phyloP scores from a whole-genome alignment of 1,139 yeast genomes.

The Saccharomyces hybrid region DNA sequence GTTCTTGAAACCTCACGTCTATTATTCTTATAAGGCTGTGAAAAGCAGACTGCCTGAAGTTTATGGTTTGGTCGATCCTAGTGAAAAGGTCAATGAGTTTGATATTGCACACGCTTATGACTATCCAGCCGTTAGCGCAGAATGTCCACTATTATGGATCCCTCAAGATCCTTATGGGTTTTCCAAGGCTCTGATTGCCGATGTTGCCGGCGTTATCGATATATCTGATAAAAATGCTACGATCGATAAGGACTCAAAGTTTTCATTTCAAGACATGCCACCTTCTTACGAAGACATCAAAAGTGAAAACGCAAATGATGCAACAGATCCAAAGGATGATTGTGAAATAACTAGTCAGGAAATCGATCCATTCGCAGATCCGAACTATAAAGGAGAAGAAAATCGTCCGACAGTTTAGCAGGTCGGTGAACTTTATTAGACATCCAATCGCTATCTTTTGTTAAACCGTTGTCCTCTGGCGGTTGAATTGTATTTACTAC shows the following conservation, averaged over 20 bases:
- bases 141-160: constrained; percentile 75
- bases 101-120: constrained; percentile 52
- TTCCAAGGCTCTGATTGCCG: constrained; percentile 50
- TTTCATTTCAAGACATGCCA: not conserved
- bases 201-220: constrained; percentile 41
- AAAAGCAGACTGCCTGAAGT: constrained; percentile 49
- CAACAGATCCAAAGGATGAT: constrained; percentile 42
- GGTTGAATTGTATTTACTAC: not conserved
- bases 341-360: constrained; percentile 5
- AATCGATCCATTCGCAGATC: constrained; percentile 14
- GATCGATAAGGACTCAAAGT: constrained; percentile 33
- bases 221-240: constrained; percentile 63
- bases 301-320: constrained; percentile 46
- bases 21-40: constrained; percentile 47
- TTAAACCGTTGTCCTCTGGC: not conserved
- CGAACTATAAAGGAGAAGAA: not conserved
- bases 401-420: not conserved
- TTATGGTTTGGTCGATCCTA: constrained; percentile 37
- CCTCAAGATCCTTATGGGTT: constrained; percentile 82
- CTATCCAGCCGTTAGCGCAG: constrained; percentile 61
- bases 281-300: constrained; percentile 42
- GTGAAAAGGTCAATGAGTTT: constrained; percentile 31
- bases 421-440: not conserved
- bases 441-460: not conserved
- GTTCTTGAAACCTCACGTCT: constrained; percentile 61